These are phyloP conservation scores for Rhodamnia argentea DNA, from an alignment of 345 rosid species.

Conservation along the genomic window DNA sequence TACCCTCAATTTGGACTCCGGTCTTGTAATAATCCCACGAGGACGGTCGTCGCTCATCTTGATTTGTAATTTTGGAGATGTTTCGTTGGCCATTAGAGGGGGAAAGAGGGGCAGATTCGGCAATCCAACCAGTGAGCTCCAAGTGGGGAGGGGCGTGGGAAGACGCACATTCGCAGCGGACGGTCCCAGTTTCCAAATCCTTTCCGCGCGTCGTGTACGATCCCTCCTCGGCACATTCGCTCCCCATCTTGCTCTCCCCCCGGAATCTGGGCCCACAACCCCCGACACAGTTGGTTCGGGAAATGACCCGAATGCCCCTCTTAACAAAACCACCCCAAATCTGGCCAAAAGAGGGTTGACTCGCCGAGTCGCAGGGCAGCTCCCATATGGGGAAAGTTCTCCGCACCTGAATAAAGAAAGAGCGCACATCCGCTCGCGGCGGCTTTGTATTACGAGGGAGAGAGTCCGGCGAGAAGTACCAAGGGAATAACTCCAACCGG, in stretches of 20 bases:
- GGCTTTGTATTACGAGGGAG: background rate
- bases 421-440: background rate
- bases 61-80: background rate
- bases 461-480: background rate
- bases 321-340: background rate
- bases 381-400: background rate
- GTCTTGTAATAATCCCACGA: background rate
- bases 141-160: constrained; percentile 4
- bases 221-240: constrained; percentile 19
- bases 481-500: background rate
- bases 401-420: background rate
- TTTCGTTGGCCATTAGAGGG: background rate
- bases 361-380: background rate
- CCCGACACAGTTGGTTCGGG: background rate
- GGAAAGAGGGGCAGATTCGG: background rate
- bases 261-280: constrained; percentile 17
- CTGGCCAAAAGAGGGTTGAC: background rate
- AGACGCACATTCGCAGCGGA: constrained; percentile 6
- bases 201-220: constrained; percentile 17
- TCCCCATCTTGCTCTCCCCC: constrained; percentile 12
- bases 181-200: background rate
- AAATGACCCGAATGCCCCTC: constrained; percentile 1
- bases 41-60: background rate
- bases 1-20: background rate
- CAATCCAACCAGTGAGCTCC: background rate